These are phyloP conservation scores for Penicillium sp. DNA, from an alignment of 2,329 filamentous ascomycete species.

Conservation along the genomic window DNA sequence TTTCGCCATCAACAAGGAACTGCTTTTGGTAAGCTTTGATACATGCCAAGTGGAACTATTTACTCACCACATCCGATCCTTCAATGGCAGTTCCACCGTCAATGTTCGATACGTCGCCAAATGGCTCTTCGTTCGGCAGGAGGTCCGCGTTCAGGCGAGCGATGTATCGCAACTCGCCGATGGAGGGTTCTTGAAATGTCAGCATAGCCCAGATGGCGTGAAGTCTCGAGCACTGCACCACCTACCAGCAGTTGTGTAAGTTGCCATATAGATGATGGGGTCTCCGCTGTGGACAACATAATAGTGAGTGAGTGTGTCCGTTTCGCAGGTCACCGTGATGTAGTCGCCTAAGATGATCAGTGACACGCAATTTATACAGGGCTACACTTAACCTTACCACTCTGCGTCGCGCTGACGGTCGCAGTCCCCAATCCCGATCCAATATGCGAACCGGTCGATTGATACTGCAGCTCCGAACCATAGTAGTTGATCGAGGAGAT, in stretches of 20 bases:
- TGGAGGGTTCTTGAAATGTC: slow-evolving; percentile 48
- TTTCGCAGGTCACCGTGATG: slow-evolving; percentile 65
- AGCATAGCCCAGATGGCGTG: not conserved
- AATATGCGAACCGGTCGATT: slow-evolving; percentile 59
- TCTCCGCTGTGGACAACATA: slow-evolving; percentile 65
- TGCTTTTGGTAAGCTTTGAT: not conserved
- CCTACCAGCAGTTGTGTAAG: slow-evolving; percentile 59
- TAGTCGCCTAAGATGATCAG: slow-evolving; percentile 43
- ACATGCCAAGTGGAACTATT: not conserved
- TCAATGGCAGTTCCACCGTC: slow-evolving; percentile 60
- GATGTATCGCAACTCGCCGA: slow-evolving; percentile 69
- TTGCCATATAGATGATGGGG: slow-evolving; percentile 64
- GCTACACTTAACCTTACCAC: slow-evolving; percentile 21
- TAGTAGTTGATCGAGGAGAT: slow-evolving; percentile 67
- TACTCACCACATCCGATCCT: slow-evolving; percentile 51
- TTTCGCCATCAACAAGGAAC: slow-evolving; percentile 65
- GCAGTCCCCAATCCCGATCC: slow-evolving; percentile 63
- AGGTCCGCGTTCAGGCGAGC: slow-evolving; percentile 60
- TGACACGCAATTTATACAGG: too few relatives aligned
- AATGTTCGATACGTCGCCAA: slow-evolving; percentile 61
- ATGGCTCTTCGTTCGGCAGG: slow-evolving; percentile 59
- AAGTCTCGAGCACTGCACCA: not conserved
- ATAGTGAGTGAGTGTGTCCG: slow-evolving; percentile 67
- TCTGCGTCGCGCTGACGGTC: slow-evolving; percentile 55
- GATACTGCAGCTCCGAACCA: slow-evolving; percentile 63